Evolutionary conservation across 2,329 filamentous ascomycete genomes (phyloP).

Genomic region (Phialocephala subalpina): DNA sequence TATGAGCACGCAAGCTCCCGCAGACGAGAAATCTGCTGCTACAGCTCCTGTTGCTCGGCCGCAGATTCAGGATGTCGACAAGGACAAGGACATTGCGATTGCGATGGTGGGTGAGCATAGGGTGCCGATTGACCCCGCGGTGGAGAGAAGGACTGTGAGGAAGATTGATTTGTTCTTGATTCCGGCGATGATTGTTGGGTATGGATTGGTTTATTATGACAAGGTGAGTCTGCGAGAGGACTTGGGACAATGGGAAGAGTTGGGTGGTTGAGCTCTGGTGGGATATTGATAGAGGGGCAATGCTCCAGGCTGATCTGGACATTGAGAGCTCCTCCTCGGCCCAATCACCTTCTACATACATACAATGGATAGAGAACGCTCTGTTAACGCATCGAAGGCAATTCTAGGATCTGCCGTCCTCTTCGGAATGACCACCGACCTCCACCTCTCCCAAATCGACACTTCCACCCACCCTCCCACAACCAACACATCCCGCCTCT

Average conservation of each 20-base stretch:
- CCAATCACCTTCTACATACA: not conserved
- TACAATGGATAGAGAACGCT: not conserved
- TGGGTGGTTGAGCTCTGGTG: not conserved
- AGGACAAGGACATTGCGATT: constrained; percentile 39
- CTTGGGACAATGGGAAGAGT: not conserved
- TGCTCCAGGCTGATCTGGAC: not conserved
- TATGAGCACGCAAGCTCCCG: constrained; percentile 6
- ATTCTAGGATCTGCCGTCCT: constrained; percentile 77
- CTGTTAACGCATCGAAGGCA: constrained; percentile 52
- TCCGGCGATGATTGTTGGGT: constrained; percentile 70
- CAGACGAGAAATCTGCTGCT: constrained; percentile 9
- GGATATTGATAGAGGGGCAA: constrained; percentile 5
- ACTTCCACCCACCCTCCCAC: constrained; percentile 58
- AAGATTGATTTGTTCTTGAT: constrained; percentile 75
- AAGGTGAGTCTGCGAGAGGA: constrained; percentile 53
- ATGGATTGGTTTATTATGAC: constrained; percentile 76
- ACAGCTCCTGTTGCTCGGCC: not conserved
- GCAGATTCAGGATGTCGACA: constrained; percentile 7
- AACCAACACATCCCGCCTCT: constrained; percentile 71
- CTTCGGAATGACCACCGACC: constrained; percentile 79
- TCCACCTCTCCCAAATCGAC: constrained; percentile 64
- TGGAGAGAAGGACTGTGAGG: constrained; percentile 64
- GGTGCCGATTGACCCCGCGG: constrained; percentile 53
- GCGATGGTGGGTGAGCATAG: constrained; percentile 40
- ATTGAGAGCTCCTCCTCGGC: constrained; percentile 3